Evolutionary conservation across 1,284 basidiomycete genomes (phyloP).

Genomic region (Exobasidium cylindrosporum): DNA sequence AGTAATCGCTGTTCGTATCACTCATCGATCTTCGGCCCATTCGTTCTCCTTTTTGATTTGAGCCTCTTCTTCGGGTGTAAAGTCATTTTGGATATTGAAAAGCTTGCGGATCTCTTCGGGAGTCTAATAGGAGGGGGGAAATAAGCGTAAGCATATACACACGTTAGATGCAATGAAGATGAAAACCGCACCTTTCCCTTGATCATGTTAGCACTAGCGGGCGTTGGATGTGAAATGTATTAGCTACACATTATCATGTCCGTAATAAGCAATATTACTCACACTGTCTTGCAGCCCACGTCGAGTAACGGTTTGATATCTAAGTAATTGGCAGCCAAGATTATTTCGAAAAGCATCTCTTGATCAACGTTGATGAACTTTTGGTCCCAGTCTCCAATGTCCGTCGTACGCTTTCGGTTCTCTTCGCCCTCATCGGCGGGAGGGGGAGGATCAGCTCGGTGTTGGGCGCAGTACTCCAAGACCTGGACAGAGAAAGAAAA

Average conservation of each 20-base stretch:
- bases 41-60: slow-evolving; percentile 91
- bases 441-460: slow-evolving; percentile 93
- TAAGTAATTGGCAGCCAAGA: slow-evolving; percentile 98
- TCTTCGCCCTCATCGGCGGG: slow-evolving; percentile 72
- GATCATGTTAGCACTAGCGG: slow-evolving; percentile 92
- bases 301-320: slow-evolving; percentile 98
- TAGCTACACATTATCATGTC: too few species aligned
- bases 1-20: too few species aligned
- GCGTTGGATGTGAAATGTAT: background rate
- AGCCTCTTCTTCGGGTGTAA: slow-evolving; percentile 98
- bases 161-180: too few species aligned
- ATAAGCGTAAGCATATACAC: too few species aligned
- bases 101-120: slow-evolving; percentile 93
- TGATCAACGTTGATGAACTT: slow-evolving; percentile 93
- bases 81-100: slow-evolving; percentile 77
- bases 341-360: slow-evolving; percentile 98
- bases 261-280: slow-evolving; percentile 25
- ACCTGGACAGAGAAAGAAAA: slow-evolving; percentile 63
- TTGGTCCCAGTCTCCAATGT: slow-evolving; percentile 98
- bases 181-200: slow-evolving; percentile 75
- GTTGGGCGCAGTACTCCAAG: slow-evolving; percentile 98
- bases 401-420: slow-evolving; percentile 92
- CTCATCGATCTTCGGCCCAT: slow-evolving; percentile 53
- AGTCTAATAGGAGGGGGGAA: slow-evolving; percentile 57
- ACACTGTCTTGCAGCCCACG: slow-evolving; percentile 97